Evolutionary conservation across 2,329 filamentous ascomycete genomes (phyloP).

Genomic region (Aspergillus sp.): DNA sequence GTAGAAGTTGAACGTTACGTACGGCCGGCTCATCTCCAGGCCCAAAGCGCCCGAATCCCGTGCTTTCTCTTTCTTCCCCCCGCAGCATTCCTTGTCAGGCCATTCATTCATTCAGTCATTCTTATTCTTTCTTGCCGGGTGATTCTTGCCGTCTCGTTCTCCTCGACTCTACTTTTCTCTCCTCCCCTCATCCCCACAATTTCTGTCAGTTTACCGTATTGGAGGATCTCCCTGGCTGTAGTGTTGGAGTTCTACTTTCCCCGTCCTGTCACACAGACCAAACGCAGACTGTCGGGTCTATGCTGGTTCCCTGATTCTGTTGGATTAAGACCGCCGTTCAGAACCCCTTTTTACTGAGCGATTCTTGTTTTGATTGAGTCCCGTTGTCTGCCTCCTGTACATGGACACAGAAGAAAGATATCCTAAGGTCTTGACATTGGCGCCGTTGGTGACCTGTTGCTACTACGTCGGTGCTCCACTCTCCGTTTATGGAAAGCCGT

Average conservation of each 20-base stretch:
- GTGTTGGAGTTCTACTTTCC: neutral
- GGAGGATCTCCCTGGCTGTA: too few species aligned
- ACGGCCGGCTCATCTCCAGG: neutral
- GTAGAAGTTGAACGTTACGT: too few species aligned
- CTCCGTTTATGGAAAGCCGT: conserved; percentile 16
- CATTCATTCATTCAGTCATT: neutral
- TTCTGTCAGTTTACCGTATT: neutral
- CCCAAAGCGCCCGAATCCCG: neutral
- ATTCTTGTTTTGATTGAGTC: neutral
- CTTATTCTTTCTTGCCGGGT: conserved; percentile 4
- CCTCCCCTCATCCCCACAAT: neutral
- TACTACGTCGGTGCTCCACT: conserved; percentile 8
- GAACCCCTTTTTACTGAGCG: neutral
- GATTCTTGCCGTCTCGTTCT: neutral
- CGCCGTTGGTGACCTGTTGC: neutral
- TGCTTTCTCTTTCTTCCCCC: neutral
- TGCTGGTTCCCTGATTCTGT: neutral
- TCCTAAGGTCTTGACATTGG: neutral
- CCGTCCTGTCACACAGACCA: neutral
- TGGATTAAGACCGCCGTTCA: neutral
- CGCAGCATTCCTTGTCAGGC: conserved; percentile 3
- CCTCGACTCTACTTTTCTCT: too few species aligned
- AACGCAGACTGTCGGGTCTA: neutral
- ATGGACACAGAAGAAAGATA: neutral
- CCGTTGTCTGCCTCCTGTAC: neutral